Base-by-base conservation (phyloP, 768 basidiomycete genomes). In the Boletus vermiculosoides region DNA sequence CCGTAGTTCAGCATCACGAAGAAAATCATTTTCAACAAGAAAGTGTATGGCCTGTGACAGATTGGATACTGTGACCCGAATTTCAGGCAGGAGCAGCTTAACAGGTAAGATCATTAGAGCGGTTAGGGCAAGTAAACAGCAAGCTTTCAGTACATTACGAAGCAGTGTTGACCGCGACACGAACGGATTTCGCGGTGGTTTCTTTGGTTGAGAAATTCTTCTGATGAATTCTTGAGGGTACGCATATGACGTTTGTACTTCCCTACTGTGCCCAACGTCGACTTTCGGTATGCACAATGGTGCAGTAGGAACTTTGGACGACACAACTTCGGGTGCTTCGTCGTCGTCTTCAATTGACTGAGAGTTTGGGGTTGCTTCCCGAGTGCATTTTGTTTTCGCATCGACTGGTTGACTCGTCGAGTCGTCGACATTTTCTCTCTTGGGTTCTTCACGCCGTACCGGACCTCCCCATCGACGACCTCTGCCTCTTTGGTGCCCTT, bases 41-140 rank as follows among this genome's bases (percentile, higher is more conserved):
- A 97, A 98, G 31, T 82, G 85, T 60, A 97, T 91, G 5, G 91
- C 92, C 70, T 98, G 95, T 0, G 94, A 94, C 5, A 98, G 78
- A 71, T 94, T 94, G 2, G 93, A 95, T 5, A 94, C 81, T 0
- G 94, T 95, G 61, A 90, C 79, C 30, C 88, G 84, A 39, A 96
- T 94, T 68, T 96, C 94, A 13, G 88, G 90, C 20, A 88, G 76
- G 5, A 97, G 79, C 13, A 97, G 75, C 91, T 94, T 63, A 20
- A 61, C 23, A 50, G 47, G 10, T 30, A 36, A 46, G 12, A 52
- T 33, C 16, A 42, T 67, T 41, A 67, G 66, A 46, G 6, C 11
- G 20, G 16, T 20, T 12, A 10, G 18, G 22, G 7, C 1, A 37
- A 36, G 34, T 40, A 36, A 45, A 39, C 16, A 42, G 12, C 45